phyloP scores from a whole-genome alignment of 495 filamentous ascomycete genomes.

The Penicillium desertorum region DNA sequence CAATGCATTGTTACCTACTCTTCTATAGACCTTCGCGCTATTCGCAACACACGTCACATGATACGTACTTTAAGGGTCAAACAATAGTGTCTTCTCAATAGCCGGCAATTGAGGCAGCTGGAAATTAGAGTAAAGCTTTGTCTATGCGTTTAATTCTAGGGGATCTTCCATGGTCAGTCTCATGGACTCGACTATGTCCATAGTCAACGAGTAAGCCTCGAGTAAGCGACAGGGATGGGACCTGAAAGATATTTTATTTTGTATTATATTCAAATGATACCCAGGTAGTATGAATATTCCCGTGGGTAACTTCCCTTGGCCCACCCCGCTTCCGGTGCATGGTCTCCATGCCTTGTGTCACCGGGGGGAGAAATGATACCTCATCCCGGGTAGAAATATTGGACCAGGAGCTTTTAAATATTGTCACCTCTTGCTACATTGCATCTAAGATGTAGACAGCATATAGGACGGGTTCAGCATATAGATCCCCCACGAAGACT shows the following conservation, averaged over 20 bases:
- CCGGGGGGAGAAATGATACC: not conserved
- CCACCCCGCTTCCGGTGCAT: not conserved
- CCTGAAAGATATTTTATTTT: not conserved
- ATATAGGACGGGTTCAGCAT: not conserved
- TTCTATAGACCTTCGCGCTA: not conserved
- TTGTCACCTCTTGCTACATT: not conserved
- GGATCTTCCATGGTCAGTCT: not conserved
- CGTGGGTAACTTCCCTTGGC: not conserved
- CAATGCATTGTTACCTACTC: not conserved
- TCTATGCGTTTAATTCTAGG: not conserved
- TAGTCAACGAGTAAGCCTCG: not conserved
- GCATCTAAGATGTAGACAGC: not conserved
- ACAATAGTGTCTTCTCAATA: not conserved
- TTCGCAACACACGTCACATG: slow-evolving; percentile 9
- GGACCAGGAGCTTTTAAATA: not conserved
- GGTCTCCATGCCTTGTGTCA: not conserved
- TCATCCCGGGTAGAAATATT: not conserved
- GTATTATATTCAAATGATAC: not conserved
- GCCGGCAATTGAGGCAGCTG: not conserved
- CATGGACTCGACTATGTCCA: not conserved
- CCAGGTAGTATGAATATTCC: not conserved
- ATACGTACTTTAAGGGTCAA: slow-evolving; percentile 6
- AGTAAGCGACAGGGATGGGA: not conserved
- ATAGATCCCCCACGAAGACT: not conserved
- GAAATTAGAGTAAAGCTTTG: not conserved